These are phyloP conservation scores for Singerocomus rubriflavus DNA, from an alignment of 1,284 basidiomycete genomes.

Conservation along the genomic window DNA sequence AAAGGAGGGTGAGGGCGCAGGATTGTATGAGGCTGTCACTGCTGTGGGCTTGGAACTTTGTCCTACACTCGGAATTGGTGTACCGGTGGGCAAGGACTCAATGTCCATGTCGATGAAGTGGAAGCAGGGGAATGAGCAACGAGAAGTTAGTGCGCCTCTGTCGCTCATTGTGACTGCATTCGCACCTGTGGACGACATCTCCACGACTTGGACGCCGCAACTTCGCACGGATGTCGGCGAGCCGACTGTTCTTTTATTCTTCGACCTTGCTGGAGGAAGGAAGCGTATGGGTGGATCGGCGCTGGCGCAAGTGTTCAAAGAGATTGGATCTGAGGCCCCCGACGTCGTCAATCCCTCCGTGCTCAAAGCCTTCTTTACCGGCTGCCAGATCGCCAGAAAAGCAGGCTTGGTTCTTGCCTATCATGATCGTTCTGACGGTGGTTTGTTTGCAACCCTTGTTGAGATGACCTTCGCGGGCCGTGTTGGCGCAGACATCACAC, in stretches of 20 bases:
- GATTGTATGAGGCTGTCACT: constrained; percentile 89
- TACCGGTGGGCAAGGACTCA: constrained; percentile 98
- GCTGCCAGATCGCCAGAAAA: constrained; percentile 66
- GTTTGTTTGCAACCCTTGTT: constrained; percentile 86
- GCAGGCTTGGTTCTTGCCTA: constrained; percentile 84
- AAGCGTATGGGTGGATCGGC: constrained; percentile 93
- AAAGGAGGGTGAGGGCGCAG: constrained; percentile 87
- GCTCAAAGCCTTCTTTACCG: constrained; percentile 82
- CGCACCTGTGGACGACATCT: constrained; percentile 79
- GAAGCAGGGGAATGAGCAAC: constrained; percentile 62
- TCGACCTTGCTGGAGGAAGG: constrained; percentile 86
- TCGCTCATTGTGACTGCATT: constrained; percentile 96
- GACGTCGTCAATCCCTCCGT: constrained; percentile 81
- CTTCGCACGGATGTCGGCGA: constrained; percentile 65
- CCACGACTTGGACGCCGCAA: constrained; percentile 91
- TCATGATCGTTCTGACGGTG: constrained; percentile 98
- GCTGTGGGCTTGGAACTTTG: constrained; percentile 95
- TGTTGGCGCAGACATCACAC: constrained; percentile 68
- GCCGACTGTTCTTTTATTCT: constrained; percentile 78
- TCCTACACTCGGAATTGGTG: constrained; percentile 89
- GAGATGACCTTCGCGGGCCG: constrained; percentile 97
- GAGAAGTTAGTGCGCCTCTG: constrained; percentile 86
- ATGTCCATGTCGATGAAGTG: constrained; percentile 99
- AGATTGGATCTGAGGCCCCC: constrained; percentile 85
- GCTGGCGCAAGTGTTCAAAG: constrained; percentile 92